Evolutionary conservation across 495 filamentous ascomycete genomes (phyloP).

Genomic region (Talaromyces adpressus): DNA sequence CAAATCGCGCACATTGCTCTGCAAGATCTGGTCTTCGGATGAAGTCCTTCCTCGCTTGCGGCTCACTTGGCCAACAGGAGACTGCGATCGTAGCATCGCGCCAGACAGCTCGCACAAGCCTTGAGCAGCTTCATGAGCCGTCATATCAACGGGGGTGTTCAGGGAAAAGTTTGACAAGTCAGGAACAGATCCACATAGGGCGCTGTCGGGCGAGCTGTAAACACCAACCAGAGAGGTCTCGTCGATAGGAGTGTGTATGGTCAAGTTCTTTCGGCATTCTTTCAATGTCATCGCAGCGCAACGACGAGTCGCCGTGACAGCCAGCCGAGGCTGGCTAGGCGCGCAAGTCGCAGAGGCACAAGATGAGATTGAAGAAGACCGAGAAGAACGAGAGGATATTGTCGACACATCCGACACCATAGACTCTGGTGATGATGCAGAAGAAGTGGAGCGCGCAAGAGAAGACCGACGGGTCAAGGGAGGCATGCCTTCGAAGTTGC

Average conservation of each 20-base stretch:
- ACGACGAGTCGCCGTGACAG: slow-evolving; percentile 76
- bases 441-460: slow-evolving; percentile 67
- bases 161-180: slow-evolving; percentile 47
- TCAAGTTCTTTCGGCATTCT: slow-evolving; percentile 32
- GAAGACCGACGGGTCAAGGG: slow-evolving; percentile 61
- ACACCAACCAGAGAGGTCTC: slow-evolving; percentile 41
- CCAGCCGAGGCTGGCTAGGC: slow-evolving; percentile 59
- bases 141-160: slow-evolving; percentile 38
- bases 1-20: slow-evolving; percentile 65
- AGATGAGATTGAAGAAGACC: slow-evolving; percentile 68
- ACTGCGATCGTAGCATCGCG: slow-evolving; percentile 16
- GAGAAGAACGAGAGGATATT: slow-evolving; percentile 52
- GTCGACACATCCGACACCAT: slow-evolving; percentile 80
- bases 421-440: slow-evolving; percentile 79
- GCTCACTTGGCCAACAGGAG: slow-evolving; percentile 13
- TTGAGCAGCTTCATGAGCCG: slow-evolving; percentile 52
- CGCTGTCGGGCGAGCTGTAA: slow-evolving; percentile 55
- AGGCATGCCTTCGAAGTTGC: slow-evolving; percentile 39
- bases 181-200: slow-evolving; percentile 40
- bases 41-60: slow-evolving; percentile 64
- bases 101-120: slow-evolving; percentile 59
- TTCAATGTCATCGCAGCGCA: slow-evolving; percentile 54
- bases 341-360: slow-evolving; percentile 59
- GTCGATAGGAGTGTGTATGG: slow-evolving; percentile 37
- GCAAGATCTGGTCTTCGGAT: slow-evolving; percentile 60